Conservation (phyloP, 2,329 filamentous ascomycete genomes). For the Diaporthe sp. region DNA sequence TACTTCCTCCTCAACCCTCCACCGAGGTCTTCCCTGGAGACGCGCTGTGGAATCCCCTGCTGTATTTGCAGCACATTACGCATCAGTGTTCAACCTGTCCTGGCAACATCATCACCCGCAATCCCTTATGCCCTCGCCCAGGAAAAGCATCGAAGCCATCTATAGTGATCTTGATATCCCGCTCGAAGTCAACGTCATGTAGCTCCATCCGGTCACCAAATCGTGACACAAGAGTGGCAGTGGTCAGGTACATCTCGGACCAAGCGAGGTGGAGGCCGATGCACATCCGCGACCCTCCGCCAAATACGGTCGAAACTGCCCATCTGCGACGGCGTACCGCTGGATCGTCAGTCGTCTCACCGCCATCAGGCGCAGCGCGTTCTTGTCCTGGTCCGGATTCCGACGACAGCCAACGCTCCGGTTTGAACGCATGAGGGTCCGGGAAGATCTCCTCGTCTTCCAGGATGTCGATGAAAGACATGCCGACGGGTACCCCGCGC, state of each 20-base stretch:
- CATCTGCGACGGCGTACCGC: not conserved
- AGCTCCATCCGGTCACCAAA: not conserved
- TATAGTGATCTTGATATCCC: conserved; percentile 12
- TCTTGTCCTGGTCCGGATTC: too few species aligned
- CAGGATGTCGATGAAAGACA: conserved; percentile 52
- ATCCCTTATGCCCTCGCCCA: conserved; percentile 8
- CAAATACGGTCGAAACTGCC: not conserved
- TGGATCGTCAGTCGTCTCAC: not conserved
- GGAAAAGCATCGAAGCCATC: conserved; percentile 19
- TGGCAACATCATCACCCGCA: not conserved
- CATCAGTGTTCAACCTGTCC: not conserved
- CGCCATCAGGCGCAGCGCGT: not conserved
- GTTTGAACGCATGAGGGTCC: conserved; percentile 51
- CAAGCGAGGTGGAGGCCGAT: conserved; percentile 21
- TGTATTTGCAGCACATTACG: not conserved
- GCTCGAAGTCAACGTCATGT: conserved; percentile 3
- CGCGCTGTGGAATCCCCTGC: not conserved
- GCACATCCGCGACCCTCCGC: conserved; percentile 15
- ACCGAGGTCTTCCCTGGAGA: not conserved
- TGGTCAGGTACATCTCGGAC: conserved; percentile 16
- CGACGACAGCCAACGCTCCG: conserved; percentile 50
- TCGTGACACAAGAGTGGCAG: conserved; percentile 7
- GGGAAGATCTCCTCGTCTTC: conserved; percentile 51
- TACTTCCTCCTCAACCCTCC: not conserved
- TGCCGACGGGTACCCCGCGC: conserved; percentile 48